Evolutionary conservation across 2,329 filamentous ascomycete genomes (phyloP).

Genomic region (Pseudocercospora macadamiae): DNA sequence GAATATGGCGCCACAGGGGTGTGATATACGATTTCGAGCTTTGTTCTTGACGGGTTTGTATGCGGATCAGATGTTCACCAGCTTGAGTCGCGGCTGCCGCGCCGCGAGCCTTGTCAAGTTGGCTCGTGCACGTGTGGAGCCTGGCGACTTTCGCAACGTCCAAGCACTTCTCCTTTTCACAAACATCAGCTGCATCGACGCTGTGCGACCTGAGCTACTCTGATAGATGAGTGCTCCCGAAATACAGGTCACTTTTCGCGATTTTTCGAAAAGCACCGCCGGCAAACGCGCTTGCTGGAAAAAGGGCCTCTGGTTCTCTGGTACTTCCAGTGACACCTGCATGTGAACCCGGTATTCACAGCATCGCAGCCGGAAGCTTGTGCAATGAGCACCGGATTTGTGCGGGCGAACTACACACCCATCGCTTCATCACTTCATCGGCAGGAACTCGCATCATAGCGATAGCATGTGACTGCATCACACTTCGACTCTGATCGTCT

Average conservation of each 20-base stretch:
- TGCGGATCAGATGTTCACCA: background rate
- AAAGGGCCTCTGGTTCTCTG: background rate
- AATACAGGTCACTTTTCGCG: background rate
- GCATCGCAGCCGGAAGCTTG: background rate
- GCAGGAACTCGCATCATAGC: too few species aligned
- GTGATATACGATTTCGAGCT: background rate
- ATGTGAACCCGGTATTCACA: background rate
- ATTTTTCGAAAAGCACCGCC: background rate
- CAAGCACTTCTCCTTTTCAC: background rate
- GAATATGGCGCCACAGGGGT: background rate
- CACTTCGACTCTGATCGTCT: too few species aligned
- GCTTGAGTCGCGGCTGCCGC: background rate
- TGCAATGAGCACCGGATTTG: background rate
- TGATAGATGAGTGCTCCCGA: background rate
- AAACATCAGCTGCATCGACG: background rate
- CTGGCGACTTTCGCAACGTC: background rate
- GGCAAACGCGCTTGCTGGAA: conserved; percentile 1
- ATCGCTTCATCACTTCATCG: too few species aligned
- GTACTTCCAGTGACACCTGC: background rate
- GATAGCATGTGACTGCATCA: too few species aligned
- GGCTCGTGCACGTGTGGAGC: background rate
- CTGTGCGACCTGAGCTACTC: background rate
- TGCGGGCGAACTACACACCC: background rate
- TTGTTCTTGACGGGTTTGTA: background rate
- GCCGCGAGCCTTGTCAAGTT: background rate